These are phyloP conservation scores for Schizochytrium sp. DNA, from an alignment of 108 stramenopile genomes.

Conservation along the genomic window DNA sequence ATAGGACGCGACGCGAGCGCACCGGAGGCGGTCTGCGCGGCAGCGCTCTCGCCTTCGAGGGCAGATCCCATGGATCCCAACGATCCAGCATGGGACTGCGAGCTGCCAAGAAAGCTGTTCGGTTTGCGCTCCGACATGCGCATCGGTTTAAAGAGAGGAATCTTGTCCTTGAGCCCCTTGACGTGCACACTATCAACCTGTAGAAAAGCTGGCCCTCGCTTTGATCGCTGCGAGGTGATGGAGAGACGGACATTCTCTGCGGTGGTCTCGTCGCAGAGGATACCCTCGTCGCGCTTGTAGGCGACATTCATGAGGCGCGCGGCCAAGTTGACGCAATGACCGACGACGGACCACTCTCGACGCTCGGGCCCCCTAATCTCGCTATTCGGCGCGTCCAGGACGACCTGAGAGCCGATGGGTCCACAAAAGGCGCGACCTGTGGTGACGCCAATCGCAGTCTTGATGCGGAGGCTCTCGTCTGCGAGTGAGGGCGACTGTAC, in stretches of 20 bases:
- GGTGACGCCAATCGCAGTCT: conserved; percentile 22
- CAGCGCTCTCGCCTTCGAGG: neutral
- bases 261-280: conserved; percentile 23
- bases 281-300: conserved; percentile 24
- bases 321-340: conserved; percentile 20
- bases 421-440: conserved; percentile 32
- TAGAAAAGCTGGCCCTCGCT: neutral
- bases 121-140: neutral
- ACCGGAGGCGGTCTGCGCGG: too few species aligned
- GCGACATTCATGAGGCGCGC: conserved; percentile 25
- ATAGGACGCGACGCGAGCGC: too few species aligned
- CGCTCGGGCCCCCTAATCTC: neutral
- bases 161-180: neutral
- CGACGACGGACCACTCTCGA: conserved; percentile 19
- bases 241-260: neutral
- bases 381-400: neutral
- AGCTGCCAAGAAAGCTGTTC: neutral
- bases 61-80: neutral
- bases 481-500: neutral
- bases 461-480: neutral
- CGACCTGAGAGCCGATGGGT: neutral
- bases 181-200: conserved; percentile 13
- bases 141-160: neutral
- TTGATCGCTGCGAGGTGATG: neutral
- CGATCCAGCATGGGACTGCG: neutral